Conservation (phyloP, 2,329 filamentous ascomycete species). For the Venturia pyrina region DNA sequence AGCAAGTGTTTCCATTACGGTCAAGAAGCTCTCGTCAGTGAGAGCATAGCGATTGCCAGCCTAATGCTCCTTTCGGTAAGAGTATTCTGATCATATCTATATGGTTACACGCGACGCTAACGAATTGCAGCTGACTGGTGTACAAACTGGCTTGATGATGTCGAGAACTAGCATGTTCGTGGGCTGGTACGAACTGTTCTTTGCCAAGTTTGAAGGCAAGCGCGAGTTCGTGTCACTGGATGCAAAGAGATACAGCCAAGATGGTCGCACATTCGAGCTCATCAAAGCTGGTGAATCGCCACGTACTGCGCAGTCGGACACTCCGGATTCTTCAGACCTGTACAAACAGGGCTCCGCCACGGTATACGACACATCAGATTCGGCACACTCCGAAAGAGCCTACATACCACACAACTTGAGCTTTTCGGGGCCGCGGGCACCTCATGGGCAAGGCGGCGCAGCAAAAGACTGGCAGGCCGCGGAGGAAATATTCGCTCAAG, state of each 20-base stretch:
- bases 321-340: constrained; percentile 12
- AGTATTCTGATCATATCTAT: constrained; percentile 16
- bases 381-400: constrained; percentile 23
- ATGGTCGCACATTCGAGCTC: constrained; percentile 24
- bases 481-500: constrained; percentile 26
- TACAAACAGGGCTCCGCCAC: constrained; percentile 17
- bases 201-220: constrained; percentile 40
- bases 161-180: constrained; percentile 74
- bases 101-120: constrained; percentile 5
- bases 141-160: constrained; percentile 76
- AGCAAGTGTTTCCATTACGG: constrained; percentile 55
- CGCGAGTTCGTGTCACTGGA: constrained; percentile 87
- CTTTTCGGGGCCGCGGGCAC: constrained; percentile 32
- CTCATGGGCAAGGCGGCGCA: constrained; percentile 17
- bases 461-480: constrained; percentile 19
- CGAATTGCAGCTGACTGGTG: constrained; percentile 50
- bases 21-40: constrained; percentile 54
- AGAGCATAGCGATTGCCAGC: constrained; percentile 70
- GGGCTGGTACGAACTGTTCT: constrained; percentile 65
- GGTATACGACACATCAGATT: not conserved
- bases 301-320: not conserved
- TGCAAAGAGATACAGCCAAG: constrained; percentile 38
- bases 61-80: constrained; percentile 71
- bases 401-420: constrained; percentile 30
- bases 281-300: constrained; percentile 20